Base-by-base conservation (phyloP, 2,329 filamentous ascomycete genomes). In the Ceratocystis variospora region DNA sequence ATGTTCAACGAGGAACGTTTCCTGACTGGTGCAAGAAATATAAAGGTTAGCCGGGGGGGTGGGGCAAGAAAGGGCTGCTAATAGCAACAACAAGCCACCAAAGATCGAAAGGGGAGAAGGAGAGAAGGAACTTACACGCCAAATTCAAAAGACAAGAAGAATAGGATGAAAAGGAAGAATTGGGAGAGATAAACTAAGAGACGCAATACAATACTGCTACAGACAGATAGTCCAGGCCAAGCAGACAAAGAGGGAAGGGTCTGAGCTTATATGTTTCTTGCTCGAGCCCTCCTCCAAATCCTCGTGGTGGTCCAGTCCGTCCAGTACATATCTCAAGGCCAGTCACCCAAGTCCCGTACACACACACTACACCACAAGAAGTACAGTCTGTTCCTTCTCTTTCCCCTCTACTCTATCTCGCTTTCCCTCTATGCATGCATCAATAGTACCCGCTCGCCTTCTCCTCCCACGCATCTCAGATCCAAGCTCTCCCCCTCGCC, bases 221-320 rank as follows among this genome's bases (percentile, higher is more conserved):
- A 48, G 45, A 8, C 19, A 12, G n/a, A 41, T 2, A 2, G 2
- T 5, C 46, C 5, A 22, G 25, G 44, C 6, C 17, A 41, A 15
- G 25, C 19, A 48, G 41, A 50, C 41, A 31, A 62, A 44, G 46
- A 46, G 61, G 46, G 44, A 63, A 63, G 15, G 61, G 61, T 8
- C 61, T 31, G 61, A 50, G 53, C 31, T 59, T 59, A 59, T 59
- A 59, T 59, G 53, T 59, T 17, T 37, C 33, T 17, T 59, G 22
- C 28, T 59, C 53, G 53, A 59, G 53, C 53, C 53, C 53, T 37
- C 53, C 7, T 57, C 53, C 17, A 15, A 28, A 28, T 57, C 53
- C 8, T 17, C 53, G 53, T 33, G 53, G 7, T 19, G 33, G 33
- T 37, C 33, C 33, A 37, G 33, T 37, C 33, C 33, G 8, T 8